Evolutionary conservation across 805 yeast species (phyloP).

Genomic region (Blastobotrys mokoenaii): DNA sequence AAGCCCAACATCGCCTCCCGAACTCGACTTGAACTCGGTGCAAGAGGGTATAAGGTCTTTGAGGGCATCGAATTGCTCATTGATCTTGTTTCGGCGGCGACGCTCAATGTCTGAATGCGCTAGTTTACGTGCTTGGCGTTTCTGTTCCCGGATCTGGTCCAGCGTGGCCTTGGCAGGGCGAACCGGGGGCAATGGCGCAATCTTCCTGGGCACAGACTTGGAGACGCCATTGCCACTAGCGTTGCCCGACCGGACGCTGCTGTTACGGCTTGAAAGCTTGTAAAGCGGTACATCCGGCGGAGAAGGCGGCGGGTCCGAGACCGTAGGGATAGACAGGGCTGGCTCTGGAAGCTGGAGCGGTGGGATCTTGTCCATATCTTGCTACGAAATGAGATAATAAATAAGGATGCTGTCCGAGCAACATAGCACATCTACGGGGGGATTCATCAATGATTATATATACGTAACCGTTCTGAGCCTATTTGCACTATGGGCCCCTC

Average conservation of each 20-base stretch:
- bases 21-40: constrained; percentile 35
- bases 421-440: no score
- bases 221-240: no score
- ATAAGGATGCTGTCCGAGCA: background rate
- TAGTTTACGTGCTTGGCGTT: constrained; percentile 41
- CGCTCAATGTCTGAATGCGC: constrained; percentile 77
- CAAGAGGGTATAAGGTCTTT: constrained; percentile 76
- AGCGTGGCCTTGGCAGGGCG: no score
- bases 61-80: constrained; percentile 74
- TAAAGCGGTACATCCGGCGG: no score
- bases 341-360: constrained; percentile 4
- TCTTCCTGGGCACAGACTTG: no score
- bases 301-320: background rate
- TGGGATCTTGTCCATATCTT: background rate
- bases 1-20: constrained; percentile 49
- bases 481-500: no score
- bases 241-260: no score
- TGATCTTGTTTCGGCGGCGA: constrained; percentile 67
- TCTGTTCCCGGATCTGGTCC: constrained; percentile 17
- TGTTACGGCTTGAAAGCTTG: no score
- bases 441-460: no score
- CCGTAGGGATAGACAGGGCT: background rate
- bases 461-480: no score
- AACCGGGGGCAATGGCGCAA: no score
- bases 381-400: background rate